Evolutionary conservation across 768 basidiomycete species (phyloP).

Genomic region (Dictyophora rubrovolvata): DNA sequence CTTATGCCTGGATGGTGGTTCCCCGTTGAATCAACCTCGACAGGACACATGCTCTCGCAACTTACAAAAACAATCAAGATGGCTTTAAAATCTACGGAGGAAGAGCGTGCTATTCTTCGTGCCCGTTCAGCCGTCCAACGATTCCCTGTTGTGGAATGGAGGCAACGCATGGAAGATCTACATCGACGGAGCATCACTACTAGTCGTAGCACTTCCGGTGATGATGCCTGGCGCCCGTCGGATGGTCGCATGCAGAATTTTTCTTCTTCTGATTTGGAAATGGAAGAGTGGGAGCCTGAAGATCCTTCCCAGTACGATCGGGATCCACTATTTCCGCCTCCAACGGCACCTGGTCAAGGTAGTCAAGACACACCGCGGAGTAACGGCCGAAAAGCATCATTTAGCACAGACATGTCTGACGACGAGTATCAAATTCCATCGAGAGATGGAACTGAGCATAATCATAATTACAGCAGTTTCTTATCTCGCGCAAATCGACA

Average conservation of each 20-base stretch:
- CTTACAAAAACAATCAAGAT: constrained; percentile 90
- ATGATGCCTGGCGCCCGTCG: constrained; percentile 68
- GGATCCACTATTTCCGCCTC: constrained; percentile 30
- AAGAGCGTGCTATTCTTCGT: constrained; percentile 86
- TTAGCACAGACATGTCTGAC: constrained; percentile 40
- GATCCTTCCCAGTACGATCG: constrained; percentile 67
- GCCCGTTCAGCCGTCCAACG: constrained; percentile 91
- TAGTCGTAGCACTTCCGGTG: constrained; percentile 59
- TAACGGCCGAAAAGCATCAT: constrained; percentile 26
- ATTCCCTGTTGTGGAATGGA: constrained; percentile 97
- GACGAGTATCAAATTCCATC: constrained; percentile 47
- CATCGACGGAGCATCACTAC: constrained; percentile 72
- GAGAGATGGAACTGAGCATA: constrained; percentile 21
- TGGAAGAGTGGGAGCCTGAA: constrained; percentile 74
- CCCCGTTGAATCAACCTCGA: constrained; percentile 89
- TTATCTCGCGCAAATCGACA: constrained; percentile 75
- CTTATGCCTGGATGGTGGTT: constrained; percentile 99
- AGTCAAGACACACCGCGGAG: constrained; percentile 44
- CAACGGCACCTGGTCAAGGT: constrained; percentile 50
- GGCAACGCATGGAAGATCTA: constrained; percentile 91
- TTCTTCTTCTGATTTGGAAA: constrained; percentile 43
- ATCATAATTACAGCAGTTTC: constrained; percentile 62
- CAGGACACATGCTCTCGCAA: constrained; percentile 90
- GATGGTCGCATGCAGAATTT: constrained; percentile 25
- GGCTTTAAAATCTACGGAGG: constrained; percentile 81